Conservation (phyloP, 1,284 basidiomycete species). For the Cutaneotrichosporon mucoides region DNA sequence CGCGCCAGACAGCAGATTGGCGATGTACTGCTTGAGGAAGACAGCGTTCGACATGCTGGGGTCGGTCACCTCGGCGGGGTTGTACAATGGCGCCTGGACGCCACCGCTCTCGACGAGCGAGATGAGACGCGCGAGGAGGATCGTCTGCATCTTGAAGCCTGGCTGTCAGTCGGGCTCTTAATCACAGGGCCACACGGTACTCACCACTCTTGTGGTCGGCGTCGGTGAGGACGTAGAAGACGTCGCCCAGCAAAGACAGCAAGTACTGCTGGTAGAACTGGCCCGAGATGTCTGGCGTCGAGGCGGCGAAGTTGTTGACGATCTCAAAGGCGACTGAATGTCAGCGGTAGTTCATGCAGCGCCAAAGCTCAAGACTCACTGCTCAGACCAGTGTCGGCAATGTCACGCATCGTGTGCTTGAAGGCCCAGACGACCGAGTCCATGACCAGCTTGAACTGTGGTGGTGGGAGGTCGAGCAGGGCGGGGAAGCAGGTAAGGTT, state of each 20-base stretch:
- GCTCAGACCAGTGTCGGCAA: constrained; percentile 89
- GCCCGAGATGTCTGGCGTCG: constrained; percentile 71
- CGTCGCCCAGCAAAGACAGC: constrained; percentile 88
- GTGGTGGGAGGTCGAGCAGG: constrained; percentile 77
- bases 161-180: constrained; percentile 5
- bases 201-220: constrained; percentile 92
- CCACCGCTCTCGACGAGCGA: constrained; percentile 81
- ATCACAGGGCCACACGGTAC: too few species aligned
- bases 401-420: constrained; percentile 99
- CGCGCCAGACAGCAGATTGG: constrained; percentile 76
- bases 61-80: constrained; percentile 69
- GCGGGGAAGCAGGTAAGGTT: constrained; percentile 95
- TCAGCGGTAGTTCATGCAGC: not conserved
- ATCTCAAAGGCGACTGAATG: constrained; percentile 80
- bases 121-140: constrained; percentile 89
- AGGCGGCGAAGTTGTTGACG: constrained; percentile 88
- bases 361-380: constrained; percentile 45
- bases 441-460: constrained; percentile 96
- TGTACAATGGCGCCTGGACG: constrained; percentile 81
- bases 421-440: constrained; percentile 99
- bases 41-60: constrained; percentile 72
- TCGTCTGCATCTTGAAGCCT: constrained; percentile 83
- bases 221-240: constrained; percentile 96
- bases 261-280: constrained; percentile 90
- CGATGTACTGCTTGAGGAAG: constrained; percentile 84